Conservation (phyloP, 345 rosid genomes). For the Hibiscus tridactylites region DNA sequence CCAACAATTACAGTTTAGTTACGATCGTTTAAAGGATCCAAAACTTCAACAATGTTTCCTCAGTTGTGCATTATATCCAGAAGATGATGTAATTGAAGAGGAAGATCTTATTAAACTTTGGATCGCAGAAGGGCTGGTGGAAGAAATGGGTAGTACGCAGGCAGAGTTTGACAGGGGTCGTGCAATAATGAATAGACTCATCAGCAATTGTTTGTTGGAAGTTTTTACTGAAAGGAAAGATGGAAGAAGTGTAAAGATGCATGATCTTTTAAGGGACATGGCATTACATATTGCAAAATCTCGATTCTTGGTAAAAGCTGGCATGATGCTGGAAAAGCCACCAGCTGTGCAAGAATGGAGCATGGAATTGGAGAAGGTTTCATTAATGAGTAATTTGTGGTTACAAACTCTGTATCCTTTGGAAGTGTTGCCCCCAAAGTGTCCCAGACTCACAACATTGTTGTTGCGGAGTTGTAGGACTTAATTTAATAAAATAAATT, state of each 20-base stretch:
- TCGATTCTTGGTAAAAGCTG: slow-evolving; percentile 10
- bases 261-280: slow-evolving; percentile 3
- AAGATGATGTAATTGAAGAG: neutral
- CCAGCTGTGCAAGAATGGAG: slow-evolving; percentile 3
- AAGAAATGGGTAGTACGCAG: slow-evolving; percentile 1
- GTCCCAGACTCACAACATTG: slow-evolving; percentile 8
- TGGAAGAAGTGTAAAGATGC: slow-evolving; percentile 18
- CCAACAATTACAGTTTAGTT: neutral
- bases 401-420: neutral
- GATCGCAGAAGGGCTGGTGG: neutral
- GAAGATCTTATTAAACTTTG: neutral
- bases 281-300: neutral
- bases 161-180: slow-evolving; percentile 3
- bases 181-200: slow-evolving; percentile 8
- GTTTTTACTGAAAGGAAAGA: no score
- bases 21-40: neutral
- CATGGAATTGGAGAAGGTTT: neutral
- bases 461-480: no score
- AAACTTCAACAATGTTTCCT: slow-evolving; percentile 15
- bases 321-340: neutral
- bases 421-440: neutral
- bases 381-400: neutral
- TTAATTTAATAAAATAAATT: no score
- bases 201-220: neutral
- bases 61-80: slow-evolving; percentile 12